Conservation (phyloP, 345 rosid species). For the Sisymbrium altissimum region DNA sequence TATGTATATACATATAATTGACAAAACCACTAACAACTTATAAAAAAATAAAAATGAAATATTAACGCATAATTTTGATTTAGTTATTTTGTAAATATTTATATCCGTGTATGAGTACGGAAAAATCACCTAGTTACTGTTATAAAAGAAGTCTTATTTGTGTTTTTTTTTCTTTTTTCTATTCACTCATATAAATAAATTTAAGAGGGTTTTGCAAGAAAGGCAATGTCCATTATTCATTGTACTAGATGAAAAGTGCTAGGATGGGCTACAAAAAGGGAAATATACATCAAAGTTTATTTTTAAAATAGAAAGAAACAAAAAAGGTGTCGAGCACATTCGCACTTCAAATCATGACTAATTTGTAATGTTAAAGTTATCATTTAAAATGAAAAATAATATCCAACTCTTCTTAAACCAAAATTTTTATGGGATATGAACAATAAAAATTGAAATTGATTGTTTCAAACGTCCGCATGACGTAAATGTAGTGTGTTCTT, state of each 20-base stretch:
- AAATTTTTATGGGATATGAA: not conserved
- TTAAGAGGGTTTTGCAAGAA: conserved; percentile 10
- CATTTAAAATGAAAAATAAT: too few species aligned
- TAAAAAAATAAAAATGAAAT: too few species aligned
- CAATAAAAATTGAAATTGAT: not conserved
- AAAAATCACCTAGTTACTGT: too few species aligned
- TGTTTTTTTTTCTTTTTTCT: not conserved
- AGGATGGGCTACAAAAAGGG: conserved; percentile 25
- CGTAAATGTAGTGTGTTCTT: too few species aligned
- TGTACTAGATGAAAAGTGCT: conserved; percentile 30
- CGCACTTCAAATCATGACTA: not conserved
- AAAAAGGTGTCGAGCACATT: conserved; percentile 29
- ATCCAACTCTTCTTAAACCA: not conserved
- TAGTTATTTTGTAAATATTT: too few species aligned
- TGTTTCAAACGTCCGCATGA: too few species aligned
- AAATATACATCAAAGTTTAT: conserved; percentile 15
- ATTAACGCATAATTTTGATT: too few species aligned
- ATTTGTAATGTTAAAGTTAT: too few species aligned
- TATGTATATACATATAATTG: too few species aligned
- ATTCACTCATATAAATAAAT: not conserved
- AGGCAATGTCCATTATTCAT: conserved; percentile 25
- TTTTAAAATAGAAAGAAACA: conserved; percentile 27
- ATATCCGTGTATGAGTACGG: too few species aligned
- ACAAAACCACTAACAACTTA: too few species aligned
- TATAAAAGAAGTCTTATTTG: not conserved